Conservation (phyloP, 345 rosid species). For the Eucalyptus sideroxylon region DNA sequence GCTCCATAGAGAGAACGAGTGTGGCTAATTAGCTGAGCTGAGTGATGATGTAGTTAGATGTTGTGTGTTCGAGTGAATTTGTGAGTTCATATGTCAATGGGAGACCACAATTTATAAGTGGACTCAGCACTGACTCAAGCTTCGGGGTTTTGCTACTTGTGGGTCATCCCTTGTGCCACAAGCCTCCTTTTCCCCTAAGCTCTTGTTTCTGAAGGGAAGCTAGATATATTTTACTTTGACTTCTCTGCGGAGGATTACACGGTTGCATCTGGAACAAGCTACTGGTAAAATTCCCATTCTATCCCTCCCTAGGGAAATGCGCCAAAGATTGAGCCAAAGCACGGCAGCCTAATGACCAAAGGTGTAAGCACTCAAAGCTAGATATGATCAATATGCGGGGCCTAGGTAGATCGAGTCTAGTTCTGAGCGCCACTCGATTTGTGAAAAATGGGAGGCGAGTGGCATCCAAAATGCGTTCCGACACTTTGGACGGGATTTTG, state of each 20-base stretch:
- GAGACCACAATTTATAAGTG: background rate
- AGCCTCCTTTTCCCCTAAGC: background rate
- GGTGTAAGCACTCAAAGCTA: background rate
- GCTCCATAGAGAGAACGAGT: background rate
- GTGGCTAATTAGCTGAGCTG: background rate
- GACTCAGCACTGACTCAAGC: accelerated
- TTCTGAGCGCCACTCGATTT: too few relatives aligned
- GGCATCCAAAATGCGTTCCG: too few relatives aligned
- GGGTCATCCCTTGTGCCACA: background rate
- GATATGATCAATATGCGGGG: too few relatives aligned
- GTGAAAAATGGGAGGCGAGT: too few relatives aligned
- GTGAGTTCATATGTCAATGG: background rate
- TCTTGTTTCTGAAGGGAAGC: background rate
- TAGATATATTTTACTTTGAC: background rate
- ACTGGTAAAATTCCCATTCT: background rate
- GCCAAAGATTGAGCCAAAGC: background rate
- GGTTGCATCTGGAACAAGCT: background rate
- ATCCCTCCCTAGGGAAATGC: background rate
- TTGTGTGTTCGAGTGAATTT: accelerated
- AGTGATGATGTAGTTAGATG: background rate
- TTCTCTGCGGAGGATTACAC: background rate
- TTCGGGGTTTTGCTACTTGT: background rate
- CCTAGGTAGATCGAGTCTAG: too few relatives aligned
- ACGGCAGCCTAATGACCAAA: background rate
- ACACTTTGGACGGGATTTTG: too few relatives aligned